These are phyloP conservation scores for Russula ochroleuca DNA, from an alignment of 768 basidiomycete species.

Conservation along the genomic window DNA sequence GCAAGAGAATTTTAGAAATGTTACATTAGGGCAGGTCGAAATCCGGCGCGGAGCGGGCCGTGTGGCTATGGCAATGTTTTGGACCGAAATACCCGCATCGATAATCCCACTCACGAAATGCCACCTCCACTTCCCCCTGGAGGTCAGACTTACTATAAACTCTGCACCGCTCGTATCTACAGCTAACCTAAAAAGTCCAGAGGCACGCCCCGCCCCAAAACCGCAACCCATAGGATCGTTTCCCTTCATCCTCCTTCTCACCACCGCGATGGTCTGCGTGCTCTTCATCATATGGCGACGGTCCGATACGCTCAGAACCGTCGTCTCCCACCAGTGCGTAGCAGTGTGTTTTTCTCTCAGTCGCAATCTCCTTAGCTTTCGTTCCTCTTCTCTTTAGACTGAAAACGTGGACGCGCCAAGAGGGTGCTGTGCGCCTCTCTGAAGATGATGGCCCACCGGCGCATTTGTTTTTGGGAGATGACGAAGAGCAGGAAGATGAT, in stretches of 20 bases:
- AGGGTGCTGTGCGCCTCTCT: conserved; percentile 59
- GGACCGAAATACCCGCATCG: too few species aligned
- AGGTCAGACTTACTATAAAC: conserved; percentile 2
- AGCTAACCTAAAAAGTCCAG: conserved; percentile 13
- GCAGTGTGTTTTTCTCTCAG: conserved; percentile 25
- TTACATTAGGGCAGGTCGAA: conserved; percentile 11
- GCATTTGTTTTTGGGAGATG: conserved; percentile 53
- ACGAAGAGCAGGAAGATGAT: conserved; percentile 39
- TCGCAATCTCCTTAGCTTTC: too few species aligned
- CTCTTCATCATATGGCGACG: conserved; percentile 62
- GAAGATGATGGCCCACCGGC: conserved; percentile 64
- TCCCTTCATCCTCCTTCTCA: conserved; percentile 49
- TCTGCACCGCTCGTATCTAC: background rate
- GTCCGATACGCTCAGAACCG: conserved; percentile 47
- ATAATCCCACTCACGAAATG: conserved; percentile 8
- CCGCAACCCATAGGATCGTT: conserved; percentile 61
- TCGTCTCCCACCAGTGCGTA: conserved; percentile 56
- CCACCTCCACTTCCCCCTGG: conserved; percentile 18
- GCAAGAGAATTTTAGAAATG: too few species aligned
- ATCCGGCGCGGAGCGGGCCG: conserved; percentile 3
- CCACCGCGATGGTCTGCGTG: conserved; percentile 49
- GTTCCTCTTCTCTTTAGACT: conserved; percentile 43
- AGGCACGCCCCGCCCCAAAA: conserved; percentile 47
- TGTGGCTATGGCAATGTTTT: background rate
- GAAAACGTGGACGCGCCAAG: conserved; percentile 48